These are phyloP conservation scores for Rossbeevera mucosa DNA, from an alignment of 768 basidiomycete species.

Conservation along the genomic window DNA sequence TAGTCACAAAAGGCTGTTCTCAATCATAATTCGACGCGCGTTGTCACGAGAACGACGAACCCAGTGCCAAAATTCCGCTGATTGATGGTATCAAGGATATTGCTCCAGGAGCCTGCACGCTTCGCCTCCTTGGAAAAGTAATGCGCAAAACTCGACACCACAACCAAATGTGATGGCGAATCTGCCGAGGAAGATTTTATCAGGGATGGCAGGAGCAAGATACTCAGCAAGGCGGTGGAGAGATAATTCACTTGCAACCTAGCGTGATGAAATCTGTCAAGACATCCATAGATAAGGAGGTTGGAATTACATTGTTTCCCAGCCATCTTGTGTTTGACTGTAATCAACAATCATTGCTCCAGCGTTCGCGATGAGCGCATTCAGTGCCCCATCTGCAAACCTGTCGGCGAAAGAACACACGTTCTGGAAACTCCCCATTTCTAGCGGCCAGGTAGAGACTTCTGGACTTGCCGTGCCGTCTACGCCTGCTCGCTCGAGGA, in stretches of 20 bases:
- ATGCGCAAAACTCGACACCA: slow-evolving; percentile 32
- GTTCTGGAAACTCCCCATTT: slow-evolving; percentile 30
- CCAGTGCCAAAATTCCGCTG: slow-evolving; percentile 19
- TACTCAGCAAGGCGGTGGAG: slow-evolving; percentile 29
- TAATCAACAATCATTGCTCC: slow-evolving; percentile 19
- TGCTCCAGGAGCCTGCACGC: slow-evolving; percentile 1
- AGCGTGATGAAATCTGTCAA: neutral
- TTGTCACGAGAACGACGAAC: slow-evolving; percentile 9
- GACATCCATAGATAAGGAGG: neutral
- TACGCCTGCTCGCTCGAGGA: slow-evolving; percentile 13
- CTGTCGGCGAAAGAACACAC: slow-evolving; percentile 31
- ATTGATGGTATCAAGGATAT: slow-evolving; percentile 25
- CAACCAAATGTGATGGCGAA: slow-evolving; percentile 24
- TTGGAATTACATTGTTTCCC: slow-evolving; percentile 40
- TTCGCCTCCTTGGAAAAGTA: slow-evolving; percentile 8
- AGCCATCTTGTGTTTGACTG: slow-evolving; percentile 40
- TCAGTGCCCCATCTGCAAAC: slow-evolving; percentile 22
- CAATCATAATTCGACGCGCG: neutral
- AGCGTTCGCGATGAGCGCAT: slow-evolving; percentile 32
- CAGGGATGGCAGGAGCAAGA: slow-evolving; percentile 34
- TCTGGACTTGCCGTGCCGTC: slow-evolving; percentile 4
- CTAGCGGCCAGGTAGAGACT: slow-evolving; percentile 31
- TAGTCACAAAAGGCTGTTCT: neutral
- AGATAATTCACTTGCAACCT: slow-evolving; percentile 36
- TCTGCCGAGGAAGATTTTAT: slow-evolving; percentile 18